Evolutionary conservation across 345 rosid species (phyloP).

Genomic region (Heritiera littoralis): DNA sequence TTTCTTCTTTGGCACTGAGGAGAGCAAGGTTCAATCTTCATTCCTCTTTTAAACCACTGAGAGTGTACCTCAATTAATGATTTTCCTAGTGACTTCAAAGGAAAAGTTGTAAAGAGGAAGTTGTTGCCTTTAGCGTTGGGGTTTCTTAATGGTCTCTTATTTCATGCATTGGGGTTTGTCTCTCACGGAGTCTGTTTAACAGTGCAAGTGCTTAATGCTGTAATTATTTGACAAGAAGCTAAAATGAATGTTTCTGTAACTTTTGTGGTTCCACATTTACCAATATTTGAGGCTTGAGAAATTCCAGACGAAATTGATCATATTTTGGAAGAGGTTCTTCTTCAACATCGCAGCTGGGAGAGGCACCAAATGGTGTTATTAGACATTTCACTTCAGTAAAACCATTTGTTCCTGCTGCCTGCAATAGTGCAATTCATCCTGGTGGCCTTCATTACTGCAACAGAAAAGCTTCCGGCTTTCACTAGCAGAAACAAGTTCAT

Average conservation of each 20-base stretch:
- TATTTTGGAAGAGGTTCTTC: too few relatives aligned
- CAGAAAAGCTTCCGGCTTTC: slow-evolving; percentile 17
- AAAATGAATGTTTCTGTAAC: slow-evolving; percentile 26
- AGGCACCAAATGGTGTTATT: slow-evolving; percentile 23
- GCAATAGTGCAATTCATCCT: slow-evolving; percentile 22
- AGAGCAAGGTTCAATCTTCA: slow-evolving; percentile 15
- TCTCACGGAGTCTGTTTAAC: slow-evolving; percentile 17
- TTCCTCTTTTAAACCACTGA: slow-evolving; percentile 17
- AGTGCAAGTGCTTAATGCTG: neutral
- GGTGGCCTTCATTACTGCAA: slow-evolving; percentile 20
- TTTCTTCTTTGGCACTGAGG: slow-evolving; percentile 16
- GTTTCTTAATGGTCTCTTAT: too few relatives aligned
- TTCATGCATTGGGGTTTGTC: neutral
- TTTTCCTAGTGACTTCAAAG: slow-evolving; percentile 18
- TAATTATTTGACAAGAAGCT: neutral
- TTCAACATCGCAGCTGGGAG: too few relatives aligned
- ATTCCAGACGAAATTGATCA: too few relatives aligned
- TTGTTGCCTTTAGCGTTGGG: slow-evolving; percentile 12
- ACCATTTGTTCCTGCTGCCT: slow-evolving; percentile 22
- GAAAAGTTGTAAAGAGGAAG: slow-evolving; percentile 17
- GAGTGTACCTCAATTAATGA: slow-evolving; percentile 22
- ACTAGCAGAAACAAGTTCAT: slow-evolving; percentile 22
- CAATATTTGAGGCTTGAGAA: slow-evolving; percentile 15
- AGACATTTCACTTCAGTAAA: slow-evolving; percentile 16
- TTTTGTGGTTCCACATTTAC: slow-evolving; percentile 18